Evolutionary conservation across 2,329 filamentous ascomycete genomes (phyloP).

Genomic region (Fusarium napiforme): DNA sequence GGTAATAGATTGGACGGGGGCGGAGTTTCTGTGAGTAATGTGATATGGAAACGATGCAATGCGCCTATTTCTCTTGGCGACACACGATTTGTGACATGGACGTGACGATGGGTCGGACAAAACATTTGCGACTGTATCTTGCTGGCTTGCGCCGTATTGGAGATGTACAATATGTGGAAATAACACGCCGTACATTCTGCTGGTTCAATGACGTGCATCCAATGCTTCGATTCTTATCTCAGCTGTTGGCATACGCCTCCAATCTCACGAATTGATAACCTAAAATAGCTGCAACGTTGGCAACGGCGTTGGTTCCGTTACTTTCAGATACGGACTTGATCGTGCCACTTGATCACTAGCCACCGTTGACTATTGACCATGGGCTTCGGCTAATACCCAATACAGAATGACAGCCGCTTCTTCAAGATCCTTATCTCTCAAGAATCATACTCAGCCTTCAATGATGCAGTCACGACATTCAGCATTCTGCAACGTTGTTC

Average conservation of each 20-base stretch:
- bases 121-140: neutral
- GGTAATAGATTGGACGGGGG: neutral
- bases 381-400: neutral
- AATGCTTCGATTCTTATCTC: neutral
- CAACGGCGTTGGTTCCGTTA: neutral
- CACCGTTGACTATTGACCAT: neutral
- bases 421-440: neutral
- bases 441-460: neutral
- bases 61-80: neutral
- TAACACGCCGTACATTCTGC: neutral
- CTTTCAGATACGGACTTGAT: neutral
- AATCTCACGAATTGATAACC: neutral
- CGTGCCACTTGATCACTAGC: neutral
- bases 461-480: neutral
- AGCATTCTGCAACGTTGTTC: neutral
- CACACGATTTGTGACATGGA: constrained; percentile 8
- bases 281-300: neutral
- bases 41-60: neutral
- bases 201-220: neutral
- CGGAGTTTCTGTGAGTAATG: neutral
- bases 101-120: neutral
- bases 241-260: neutral
- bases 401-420: neutral
- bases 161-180: neutral
- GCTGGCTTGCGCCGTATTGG: neutral